phyloP scores from a whole-genome alignment of 306 rosid species.

The Medicago ruthenica region DNA sequence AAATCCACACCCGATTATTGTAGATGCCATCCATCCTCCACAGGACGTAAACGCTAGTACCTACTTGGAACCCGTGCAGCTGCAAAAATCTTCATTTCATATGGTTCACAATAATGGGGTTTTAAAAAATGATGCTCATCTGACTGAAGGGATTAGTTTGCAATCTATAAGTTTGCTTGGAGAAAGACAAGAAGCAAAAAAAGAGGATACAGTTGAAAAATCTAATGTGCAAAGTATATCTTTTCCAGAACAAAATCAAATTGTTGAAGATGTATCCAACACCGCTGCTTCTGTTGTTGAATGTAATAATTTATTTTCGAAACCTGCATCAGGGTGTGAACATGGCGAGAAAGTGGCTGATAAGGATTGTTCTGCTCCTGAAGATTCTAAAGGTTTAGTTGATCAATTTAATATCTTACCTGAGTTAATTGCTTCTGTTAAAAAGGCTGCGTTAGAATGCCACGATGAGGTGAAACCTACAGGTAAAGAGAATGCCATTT shows the following conservation, averaged over 20 bases:
- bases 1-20: slow-evolving; percentile 48
- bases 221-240: slow-evolving; percentile 45
- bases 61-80: slow-evolving; percentile 47
- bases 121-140: slow-evolving; percentile 40
- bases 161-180: slow-evolving; percentile 47
- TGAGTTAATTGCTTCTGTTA: slow-evolving; percentile 84
- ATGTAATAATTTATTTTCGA: slow-evolving; percentile 43
- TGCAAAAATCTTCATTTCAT: slow-evolving; percentile 49
- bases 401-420: slow-evolving; percentile 73
- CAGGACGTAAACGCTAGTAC: slow-evolving; percentile 45
- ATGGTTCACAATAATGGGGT: slow-evolving; percentile 47
- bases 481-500: slow-evolving; percentile 48
- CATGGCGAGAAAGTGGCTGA: slow-evolving; percentile 51
- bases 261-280: slow-evolving; percentile 42
- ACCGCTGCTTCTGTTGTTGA: slow-evolving; percentile 47
- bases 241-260: slow-evolving; percentile 45
- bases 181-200: slow-evolving; percentile 48
- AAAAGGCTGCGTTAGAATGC: slow-evolving; percentile 74
- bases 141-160: slow-evolving; percentile 47
- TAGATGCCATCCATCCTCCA: slow-evolving; percentile 50
- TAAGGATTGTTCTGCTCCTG: slow-evolving; percentile 50
- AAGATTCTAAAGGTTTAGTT: slow-evolving; percentile 54
- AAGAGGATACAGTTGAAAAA: slow-evolving; percentile 48
- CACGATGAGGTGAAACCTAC: slow-evolving; percentile 63
- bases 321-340: slow-evolving; percentile 48